Evolutionary conservation across 495 filamentous ascomycete species (phyloP).

Genomic region (Neurospora terricola): DNA sequence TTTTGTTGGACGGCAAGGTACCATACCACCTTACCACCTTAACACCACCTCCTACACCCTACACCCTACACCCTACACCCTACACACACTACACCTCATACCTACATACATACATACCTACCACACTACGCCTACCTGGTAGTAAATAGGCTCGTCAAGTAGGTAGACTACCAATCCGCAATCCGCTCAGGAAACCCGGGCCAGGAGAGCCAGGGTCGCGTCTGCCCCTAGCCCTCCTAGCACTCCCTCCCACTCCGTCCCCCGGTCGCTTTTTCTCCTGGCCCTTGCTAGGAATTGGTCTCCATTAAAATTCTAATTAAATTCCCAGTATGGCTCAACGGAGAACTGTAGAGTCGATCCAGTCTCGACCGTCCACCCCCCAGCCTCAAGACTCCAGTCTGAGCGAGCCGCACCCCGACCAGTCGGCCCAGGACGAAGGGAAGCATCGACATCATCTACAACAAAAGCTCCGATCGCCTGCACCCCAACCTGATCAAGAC

Average conservation of each 20-base stretch:
- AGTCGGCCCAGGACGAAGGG: slow-evolving; percentile 2
- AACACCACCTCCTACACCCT: background rate
- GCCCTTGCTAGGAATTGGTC: slow-evolving; percentile 25
- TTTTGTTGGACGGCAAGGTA: background rate
- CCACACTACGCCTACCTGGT: background rate
- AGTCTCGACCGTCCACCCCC: slow-evolving; percentile 16
- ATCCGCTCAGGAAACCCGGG: slow-evolving; percentile 27
- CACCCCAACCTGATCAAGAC: slow-evolving; percentile 3
- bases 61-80: background rate
- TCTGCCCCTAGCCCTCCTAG: slow-evolving; percentile 7
- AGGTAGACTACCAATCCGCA: slow-evolving; percentile 12
- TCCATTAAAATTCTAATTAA: slow-evolving; percentile 36
- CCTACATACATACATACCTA: background rate
- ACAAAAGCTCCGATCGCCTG: slow-evolving; percentile 1
- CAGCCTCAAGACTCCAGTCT: slow-evolving; percentile 20
- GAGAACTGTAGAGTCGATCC: slow-evolving; percentile 18
- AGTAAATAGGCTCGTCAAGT: slow-evolving; percentile 2
- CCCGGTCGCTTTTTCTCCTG: slow-evolving; percentile 23
- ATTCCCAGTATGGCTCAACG: slow-evolving; percentile 33
- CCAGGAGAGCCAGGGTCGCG: slow-evolving; percentile 32
- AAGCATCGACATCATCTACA: slow-evolving; percentile 5
- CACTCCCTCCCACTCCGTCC: slow-evolving; percentile 4
- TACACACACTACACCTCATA: background rate
- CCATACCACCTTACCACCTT: background rate
- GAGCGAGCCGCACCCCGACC: slow-evolving; percentile 18